Percentiles rank a stretch among this genome's conserved stretches.
These are phyloP conservation scores for Candida ulmi DNA, from an alignment of 805 yeast genomes.

Conservation along the genomic window DNA sequence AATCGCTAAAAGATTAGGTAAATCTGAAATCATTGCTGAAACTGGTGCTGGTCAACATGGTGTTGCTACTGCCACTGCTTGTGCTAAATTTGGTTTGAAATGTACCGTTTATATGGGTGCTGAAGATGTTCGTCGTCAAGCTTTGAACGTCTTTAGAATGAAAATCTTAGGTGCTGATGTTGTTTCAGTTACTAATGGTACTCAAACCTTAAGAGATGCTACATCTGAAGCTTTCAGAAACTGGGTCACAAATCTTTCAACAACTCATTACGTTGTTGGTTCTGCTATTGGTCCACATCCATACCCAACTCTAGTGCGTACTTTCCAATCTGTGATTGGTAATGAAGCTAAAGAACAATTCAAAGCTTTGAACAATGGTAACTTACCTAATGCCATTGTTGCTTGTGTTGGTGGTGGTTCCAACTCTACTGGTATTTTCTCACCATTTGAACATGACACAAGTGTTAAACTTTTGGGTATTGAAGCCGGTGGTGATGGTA, in stretches of 20 bases:
- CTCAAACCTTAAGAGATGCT: slow-evolving; percentile 94
- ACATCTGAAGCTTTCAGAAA: slow-evolving; percentile 93
- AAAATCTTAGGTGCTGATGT: slow-evolving; percentile 94
- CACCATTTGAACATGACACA: slow-evolving; percentile 81
- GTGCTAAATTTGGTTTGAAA: slow-evolving; percentile 87
- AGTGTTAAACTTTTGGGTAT: slow-evolving; percentile 83
- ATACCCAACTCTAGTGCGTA: slow-evolving; percentile 94
- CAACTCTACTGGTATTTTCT: slow-evolving; percentile 92
- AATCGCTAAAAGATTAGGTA: slow-evolving; percentile 74
- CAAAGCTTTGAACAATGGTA: slow-evolving; percentile 69
- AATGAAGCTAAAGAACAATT: slow-evolving; percentile 91
- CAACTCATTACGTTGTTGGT: slow-evolving; percentile 94
- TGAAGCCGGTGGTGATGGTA: slow-evolving; percentile 98
- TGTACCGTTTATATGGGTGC: slow-evolving; percentile 99
- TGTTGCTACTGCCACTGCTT: slow-evolving; percentile 89
- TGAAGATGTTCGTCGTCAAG: slow-evolving; percentile 98
- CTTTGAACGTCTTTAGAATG: slow-evolving; percentile 96
- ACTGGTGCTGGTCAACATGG: slow-evolving; percentile 95
- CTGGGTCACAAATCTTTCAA: slow-evolving; percentile 85
- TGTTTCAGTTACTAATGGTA: slow-evolving; percentile 89
- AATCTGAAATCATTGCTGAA: slow-evolving; percentile 74
- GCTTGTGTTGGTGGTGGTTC: slow-evolving; percentile 99
- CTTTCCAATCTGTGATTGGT: slow-evolving; percentile 97
- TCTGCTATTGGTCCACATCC: slow-evolving; percentile 99
- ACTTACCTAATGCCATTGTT: slow-evolving; percentile 86